Evolutionary conservation across 1,284 basidiomycete species (phyloP), one percentile per base, ranked within the genome.

Genomic region (Tetrapyrgos nigripes): DNA sequence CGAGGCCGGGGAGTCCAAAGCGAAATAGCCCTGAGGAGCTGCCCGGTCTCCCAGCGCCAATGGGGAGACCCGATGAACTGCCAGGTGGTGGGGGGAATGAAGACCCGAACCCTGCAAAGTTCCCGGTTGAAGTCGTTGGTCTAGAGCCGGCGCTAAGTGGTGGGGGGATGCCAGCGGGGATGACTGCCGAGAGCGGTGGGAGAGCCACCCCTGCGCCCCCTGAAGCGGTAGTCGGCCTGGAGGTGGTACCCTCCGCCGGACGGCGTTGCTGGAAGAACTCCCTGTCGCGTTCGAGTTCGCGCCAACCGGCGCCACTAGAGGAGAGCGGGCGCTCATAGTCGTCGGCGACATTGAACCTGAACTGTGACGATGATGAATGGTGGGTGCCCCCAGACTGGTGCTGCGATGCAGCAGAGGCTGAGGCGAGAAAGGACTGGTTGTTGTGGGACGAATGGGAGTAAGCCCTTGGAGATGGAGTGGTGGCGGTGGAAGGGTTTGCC

Each of bases 151-250:
- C 14, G 53, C 55, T 59, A 45, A 29, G 47, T 31, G 53, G 68
- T 73, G 75, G 66, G 60, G 60, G 59, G 58, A 68, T 62, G 70
- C 64, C 68, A 63, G 83, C 78, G 83, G 86, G 80, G 85, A 91
- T 83, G 84, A 90, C 82, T 76, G 86, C 79, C 77, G 84, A 70
- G 83, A 90, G 84, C 50, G 88, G 87, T 61, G 88, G 88, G 80
- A 90, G 87, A 57, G 83, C 78, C 78, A 80, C 71, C 77, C 71
- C 60, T 58, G 67, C 66, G 24, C 45, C 45, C 27, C 23, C 45
- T 47, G 45, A 52, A 35, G 50, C 21, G 29, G 56, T 57, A 50
- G 50, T 33, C 21, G 49, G 44, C 46, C 56, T 37, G 55, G 48
- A 45, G 49, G 49, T 26, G 31, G 35, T 43, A 46, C 21, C 17